Evolutionary conservation across 1,284 basidiomycete species (phyloP), one percentile per base, ranked within the genome.

Genomic region (Dichomitus squalens): DNA sequence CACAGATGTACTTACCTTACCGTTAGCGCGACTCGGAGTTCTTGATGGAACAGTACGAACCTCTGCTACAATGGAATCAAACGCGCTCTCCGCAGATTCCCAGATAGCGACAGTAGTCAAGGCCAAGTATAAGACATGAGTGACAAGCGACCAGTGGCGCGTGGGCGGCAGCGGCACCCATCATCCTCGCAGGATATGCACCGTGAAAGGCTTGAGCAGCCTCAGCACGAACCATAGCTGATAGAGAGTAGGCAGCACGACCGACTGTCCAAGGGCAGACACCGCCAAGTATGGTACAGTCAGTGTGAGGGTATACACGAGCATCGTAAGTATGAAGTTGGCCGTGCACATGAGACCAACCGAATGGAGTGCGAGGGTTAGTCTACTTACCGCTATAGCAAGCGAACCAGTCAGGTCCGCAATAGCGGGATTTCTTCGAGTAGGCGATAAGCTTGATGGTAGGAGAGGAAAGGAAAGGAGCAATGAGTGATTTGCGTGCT

Each of bases 71-170:
- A 75, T 75, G 33, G 74, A 59, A 54, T 88, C 86, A 59, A 90
- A 88, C 11, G 87, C 58, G 1, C 71, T 72, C 51, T 87, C 84
- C 0, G 84, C 74, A 9, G 82, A 75, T 64, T 90, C 88, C 88
- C 87, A 88, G 7, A 75, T 75, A 4, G 76, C 70, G 2, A 83
- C 61, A 5, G 80, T 88, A 8, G 76, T 75, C 34, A 82, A 66
- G 1, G 76, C 81, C 6, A 88, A 64, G 27, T 73, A 75, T 71
- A 80, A 86, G 0, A 79, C 73, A 21, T 80, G 75, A 12, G 70
- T 65, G n/a, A 87, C 66, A 2, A 88, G 70, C 0, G 72, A 59
- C 29, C 77, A 59, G 58, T 87, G 75, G 11, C 69, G 70, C 39
- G 82, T 67, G 0, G 84, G 78, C 9, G 87, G 74, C 1, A 74